Conservation (phyloP, 2,329 filamentous ascomycete species). For the Epichloe amarillans region DNA sequence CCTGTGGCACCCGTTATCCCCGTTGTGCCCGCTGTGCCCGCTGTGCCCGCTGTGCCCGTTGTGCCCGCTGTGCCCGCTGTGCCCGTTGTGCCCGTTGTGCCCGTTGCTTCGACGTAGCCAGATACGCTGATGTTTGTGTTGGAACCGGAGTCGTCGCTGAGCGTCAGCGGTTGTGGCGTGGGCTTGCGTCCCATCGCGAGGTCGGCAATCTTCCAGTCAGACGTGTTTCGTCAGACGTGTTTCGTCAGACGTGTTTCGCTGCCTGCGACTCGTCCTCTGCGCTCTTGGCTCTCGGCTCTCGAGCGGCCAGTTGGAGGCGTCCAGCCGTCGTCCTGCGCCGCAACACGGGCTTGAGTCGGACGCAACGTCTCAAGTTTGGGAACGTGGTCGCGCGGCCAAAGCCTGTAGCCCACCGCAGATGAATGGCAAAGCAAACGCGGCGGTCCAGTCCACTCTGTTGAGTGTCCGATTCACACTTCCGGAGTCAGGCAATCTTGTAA, state of each 20-base stretch:
- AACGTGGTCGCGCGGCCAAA: neutral
- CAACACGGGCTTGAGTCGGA: neutral
- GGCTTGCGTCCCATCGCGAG: slow-evolving; percentile 42
- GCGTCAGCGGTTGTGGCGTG: slow-evolving; percentile 43
- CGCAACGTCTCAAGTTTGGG: neutral
- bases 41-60: no score
- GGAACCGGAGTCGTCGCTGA: slow-evolving; percentile 29
- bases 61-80: no score
- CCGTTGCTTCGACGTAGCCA: neutral
- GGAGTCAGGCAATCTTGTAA: no score
- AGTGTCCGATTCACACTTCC: neutral
- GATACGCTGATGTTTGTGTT: slow-evolving; percentile 17
- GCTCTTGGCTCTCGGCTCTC: no score
- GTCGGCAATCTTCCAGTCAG: neutral
- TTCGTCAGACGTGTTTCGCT: neutral
- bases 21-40: no score
- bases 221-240: no score
- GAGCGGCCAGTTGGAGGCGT: neutral
- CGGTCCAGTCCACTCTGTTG: no score
- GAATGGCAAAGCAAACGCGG: neutral
- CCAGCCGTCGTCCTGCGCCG: neutral
- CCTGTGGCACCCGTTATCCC: neutral
- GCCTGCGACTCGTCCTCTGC: neutral
- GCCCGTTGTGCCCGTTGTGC: no score
- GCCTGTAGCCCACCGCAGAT: neutral